Evolutionary conservation across 176 grass and related monocot genomes (phyloP).

Genomic region (Ampelocalamus luodianensis): DNA sequence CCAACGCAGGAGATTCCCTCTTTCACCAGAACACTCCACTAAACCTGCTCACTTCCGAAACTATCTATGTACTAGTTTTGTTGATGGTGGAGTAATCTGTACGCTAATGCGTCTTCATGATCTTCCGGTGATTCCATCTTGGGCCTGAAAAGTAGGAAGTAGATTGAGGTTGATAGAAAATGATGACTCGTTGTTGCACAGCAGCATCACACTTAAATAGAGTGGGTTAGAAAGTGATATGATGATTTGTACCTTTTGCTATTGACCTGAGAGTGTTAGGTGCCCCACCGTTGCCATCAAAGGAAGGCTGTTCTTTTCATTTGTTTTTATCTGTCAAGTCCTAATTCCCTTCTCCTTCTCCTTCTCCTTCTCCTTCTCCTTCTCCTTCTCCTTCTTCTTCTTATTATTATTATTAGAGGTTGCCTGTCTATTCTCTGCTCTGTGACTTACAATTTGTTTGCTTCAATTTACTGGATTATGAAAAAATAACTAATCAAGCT

Average conservation of each 20-base stretch:
- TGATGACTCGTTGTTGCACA: constrained; percentile 16
- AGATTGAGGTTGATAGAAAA: background rate
- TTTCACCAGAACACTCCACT: constrained; percentile 37
- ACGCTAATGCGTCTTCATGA: constrained; percentile 16
- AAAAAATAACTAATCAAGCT: background rate
- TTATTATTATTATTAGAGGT: too few species aligned
- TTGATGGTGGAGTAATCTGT: constrained; percentile 8
- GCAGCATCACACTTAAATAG: constrained; percentile 4
- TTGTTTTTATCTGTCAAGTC: background rate
- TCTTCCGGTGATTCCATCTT: background rate
- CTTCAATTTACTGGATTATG: background rate
- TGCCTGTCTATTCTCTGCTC: background rate
- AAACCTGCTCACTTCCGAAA: background rate
- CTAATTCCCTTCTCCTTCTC: too few species aligned
- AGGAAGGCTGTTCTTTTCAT: background rate
- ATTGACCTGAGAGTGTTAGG: constrained; percentile 12
- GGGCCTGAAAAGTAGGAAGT: background rate
- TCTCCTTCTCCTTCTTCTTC: too few species aligned
- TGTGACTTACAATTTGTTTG: background rate
- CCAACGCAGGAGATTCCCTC: constrained; percentile 19
- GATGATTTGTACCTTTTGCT: background rate
- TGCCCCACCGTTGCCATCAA: constrained; percentile 22
- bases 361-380: too few species aligned
- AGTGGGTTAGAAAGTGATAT: constrained; percentile 46
- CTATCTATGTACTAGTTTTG: background rate